Percentiles rank a stretch among this genome's conserved stretches.
Conservation (phyloP, 2,329 filamentous ascomycete species). For the Penicillium sp. region DNA sequence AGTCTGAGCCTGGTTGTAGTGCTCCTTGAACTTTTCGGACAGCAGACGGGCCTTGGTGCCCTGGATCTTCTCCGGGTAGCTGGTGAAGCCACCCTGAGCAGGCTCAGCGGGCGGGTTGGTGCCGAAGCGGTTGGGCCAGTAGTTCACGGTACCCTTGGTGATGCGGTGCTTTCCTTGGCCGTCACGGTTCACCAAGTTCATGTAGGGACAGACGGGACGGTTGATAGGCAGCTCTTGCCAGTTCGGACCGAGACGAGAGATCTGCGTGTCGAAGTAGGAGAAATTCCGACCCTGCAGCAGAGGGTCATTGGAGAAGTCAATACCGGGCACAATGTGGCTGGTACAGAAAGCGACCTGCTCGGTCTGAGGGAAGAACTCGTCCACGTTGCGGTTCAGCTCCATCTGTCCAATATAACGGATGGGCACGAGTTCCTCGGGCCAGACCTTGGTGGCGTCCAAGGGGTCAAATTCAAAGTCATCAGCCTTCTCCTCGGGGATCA, state of each 20-base stretch:
- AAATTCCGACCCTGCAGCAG: conserved; percentile 68
- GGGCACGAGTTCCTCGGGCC: conserved; percentile 72
- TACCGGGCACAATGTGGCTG: conserved; percentile 69
- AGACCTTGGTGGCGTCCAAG: conserved; percentile 77
- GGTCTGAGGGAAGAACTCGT: conserved; percentile 76
- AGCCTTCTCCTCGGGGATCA: conserved; percentile 63
- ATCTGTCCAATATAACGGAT: conserved; percentile 73
- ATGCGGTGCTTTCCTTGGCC: conserved; percentile 68
- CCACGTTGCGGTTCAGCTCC: conserved; percentile 70
- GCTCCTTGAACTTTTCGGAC: conserved; percentile 41
- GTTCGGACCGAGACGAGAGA: conserved; percentile 65
- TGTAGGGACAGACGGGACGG: conserved; percentile 64
- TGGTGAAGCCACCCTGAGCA: conserved; percentile 62
- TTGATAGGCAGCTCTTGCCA: conserved; percentile 75
- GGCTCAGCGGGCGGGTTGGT: conserved; percentile 56
- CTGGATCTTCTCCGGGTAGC: conserved; percentile 58
- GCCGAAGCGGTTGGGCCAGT: conserved; percentile 70
- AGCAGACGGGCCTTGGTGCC: conserved; percentile 62
- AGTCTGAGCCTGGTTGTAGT: conserved; percentile 33
- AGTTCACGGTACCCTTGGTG: conserved; percentile 66
- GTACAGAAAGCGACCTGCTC: conserved; percentile 83
- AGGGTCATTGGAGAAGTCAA: conserved; percentile 71
- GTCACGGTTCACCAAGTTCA: conserved; percentile 72
- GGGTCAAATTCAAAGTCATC: conserved; percentile 81
- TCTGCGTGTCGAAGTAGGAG: conserved; percentile 49